Base-by-base conservation (phyloP, 768 basidiomycete genomes). In the Lentinula guzmanii region DNA sequence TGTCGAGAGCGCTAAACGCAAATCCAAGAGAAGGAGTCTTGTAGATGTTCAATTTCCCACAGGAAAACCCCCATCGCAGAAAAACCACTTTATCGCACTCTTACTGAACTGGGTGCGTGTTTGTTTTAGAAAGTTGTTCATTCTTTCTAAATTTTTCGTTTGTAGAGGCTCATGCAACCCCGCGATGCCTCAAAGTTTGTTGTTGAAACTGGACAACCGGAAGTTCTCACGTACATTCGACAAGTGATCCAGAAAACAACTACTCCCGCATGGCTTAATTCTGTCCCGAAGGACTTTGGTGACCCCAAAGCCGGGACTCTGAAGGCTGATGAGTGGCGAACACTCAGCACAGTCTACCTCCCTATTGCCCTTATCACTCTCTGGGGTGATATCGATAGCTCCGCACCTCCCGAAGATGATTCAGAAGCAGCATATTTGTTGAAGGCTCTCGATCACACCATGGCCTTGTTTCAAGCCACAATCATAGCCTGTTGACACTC, bases 301-400 rank as follows among this genome's bases (percentile, higher is more conserved):
- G 67, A 69, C 5, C 54, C 41, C 4, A 63, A 51, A 16, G 72
- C 73, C 0, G 73, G 77, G 4, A 70, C 65, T 0, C 62, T 78
- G 41, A 78, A 78, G 50, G 74, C 75, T 0, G 74, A 73, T 34
- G 66, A 78, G 61, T 78, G 77, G 76, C 62, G 68, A 6, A 64
- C 65, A 0, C 45, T 75, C 4, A 55, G 62, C 35, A 72, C 67
- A 0, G 57, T 76, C 13, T 73, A 73, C 54, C 63, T 78, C 3
- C 76, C 76, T 1, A 64, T 77, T 4, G 70, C 74, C 0, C 64
- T 78, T 1, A 62, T 75, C 9, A 69, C 67, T 13, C 43, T 74
- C 1, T 77, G 76, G 71, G 65, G 73, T 11, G 41, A 58, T 45
- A 42, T 1, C 31, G 24, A 58, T 45, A 28, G 56, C 37, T 58